Evolutionary conservation across 2,329 filamentous ascomycete species (phyloP).

Genomic region (Macroventuria anomochaeta): DNA sequence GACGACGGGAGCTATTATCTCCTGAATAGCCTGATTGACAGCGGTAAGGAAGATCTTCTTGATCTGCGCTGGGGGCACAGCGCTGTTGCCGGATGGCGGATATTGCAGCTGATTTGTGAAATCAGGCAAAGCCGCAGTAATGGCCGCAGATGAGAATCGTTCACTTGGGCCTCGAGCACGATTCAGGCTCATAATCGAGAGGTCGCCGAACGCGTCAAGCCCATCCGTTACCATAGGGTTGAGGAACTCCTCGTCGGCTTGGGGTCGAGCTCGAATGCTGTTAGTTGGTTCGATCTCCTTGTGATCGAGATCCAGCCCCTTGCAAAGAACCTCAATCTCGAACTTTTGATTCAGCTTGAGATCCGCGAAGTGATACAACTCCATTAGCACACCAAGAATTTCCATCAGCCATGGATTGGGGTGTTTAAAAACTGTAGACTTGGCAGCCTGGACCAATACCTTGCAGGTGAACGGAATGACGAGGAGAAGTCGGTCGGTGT

Average conservation of each 20-base stretch:
- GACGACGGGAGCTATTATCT: constrained; percentile 97
- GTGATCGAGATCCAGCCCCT: constrained; percentile 88
- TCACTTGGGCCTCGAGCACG: constrained; percentile 70
- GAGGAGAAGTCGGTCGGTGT: constrained; percentile 87
- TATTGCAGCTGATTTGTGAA: constrained; percentile 80
- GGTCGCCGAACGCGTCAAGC: constrained; percentile 81
- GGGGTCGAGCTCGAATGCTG: constrained; percentile 78
- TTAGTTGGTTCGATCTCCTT: constrained; percentile 88
- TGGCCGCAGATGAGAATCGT: constrained; percentile 76
- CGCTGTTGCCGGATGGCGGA: constrained; percentile 72
- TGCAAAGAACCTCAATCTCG: constrained; percentile 96
- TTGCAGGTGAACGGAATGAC: constrained; percentile 99
- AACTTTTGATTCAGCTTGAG: constrained; percentile 97
- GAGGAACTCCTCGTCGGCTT: constrained; percentile 66
- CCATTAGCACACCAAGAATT: constrained; percentile 86
- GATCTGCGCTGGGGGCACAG: constrained; percentile 70
- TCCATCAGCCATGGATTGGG: constrained; percentile 99
- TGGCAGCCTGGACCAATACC: constrained; percentile 81
- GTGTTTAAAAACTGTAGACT: constrained; percentile 87
- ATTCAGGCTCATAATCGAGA: constrained; percentile 69
- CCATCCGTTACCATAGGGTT: constrained; percentile 66
- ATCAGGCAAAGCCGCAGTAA: constrained; percentile 83
- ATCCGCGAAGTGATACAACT: constrained; percentile 91
- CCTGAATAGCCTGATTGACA: constrained; percentile 86
- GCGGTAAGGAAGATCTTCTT: constrained; percentile 81